Percentiles rank a stretch among this genome's conserved stretches.
Evolutionary conservation across 108 stramenopile genomes (phyloP).

Genomic region (Stephanodiscus triporus): DNA sequence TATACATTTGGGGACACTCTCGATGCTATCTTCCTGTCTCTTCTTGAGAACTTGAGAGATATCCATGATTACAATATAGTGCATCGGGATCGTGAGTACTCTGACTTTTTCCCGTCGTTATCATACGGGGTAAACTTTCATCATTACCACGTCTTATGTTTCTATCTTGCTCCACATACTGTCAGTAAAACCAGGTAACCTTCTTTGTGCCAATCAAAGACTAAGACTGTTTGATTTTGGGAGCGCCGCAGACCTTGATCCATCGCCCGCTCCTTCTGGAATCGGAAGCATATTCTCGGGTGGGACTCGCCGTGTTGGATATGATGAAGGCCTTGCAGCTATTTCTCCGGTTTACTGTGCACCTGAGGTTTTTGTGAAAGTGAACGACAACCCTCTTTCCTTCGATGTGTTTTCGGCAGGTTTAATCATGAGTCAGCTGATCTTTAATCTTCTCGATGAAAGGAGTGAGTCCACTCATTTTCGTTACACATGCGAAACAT

Average conservation of each 20-base stretch:
- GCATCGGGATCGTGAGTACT: slow-evolving; percentile 68
- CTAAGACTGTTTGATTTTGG: slow-evolving; percentile 81
- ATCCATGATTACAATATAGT: slow-evolving; percentile 64
- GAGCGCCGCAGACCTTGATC: slow-evolving; percentile 77
- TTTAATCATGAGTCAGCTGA: slow-evolving; percentile 72
- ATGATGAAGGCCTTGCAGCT: slow-evolving; percentile 59
- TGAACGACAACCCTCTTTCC: slow-evolving; percentile 30
- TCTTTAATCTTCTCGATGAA: slow-evolving; percentile 80
- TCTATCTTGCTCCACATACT: neutral
- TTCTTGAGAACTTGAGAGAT: slow-evolving; percentile 55
- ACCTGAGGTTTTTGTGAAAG: slow-evolving; percentile 68
- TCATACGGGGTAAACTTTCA: neutral
- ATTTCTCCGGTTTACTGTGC: slow-evolving; percentile 79
- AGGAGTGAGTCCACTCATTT: slow-evolving; percentile 27
- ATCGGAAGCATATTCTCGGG: slow-evolving; percentile 24
- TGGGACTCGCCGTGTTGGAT: slow-evolving; percentile 55
- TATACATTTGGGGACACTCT: slow-evolving; percentile 57
- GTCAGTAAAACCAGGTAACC: slow-evolving; percentile 72
- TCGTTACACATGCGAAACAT: neutral
- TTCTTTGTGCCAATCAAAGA: slow-evolving; percentile 47
- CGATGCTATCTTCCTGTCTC: slow-evolving; percentile 43
- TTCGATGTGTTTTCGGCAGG: slow-evolving; percentile 80
- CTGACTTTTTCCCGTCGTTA: neutral
- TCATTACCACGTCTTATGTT: neutral
- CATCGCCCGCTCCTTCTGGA: slow-evolving; percentile 22